These are phyloP conservation scores for Cylindrodendrum hubeiense DNA, from an alignment of 2,329 filamentous ascomycete species.

Conservation along the genomic window DNA sequence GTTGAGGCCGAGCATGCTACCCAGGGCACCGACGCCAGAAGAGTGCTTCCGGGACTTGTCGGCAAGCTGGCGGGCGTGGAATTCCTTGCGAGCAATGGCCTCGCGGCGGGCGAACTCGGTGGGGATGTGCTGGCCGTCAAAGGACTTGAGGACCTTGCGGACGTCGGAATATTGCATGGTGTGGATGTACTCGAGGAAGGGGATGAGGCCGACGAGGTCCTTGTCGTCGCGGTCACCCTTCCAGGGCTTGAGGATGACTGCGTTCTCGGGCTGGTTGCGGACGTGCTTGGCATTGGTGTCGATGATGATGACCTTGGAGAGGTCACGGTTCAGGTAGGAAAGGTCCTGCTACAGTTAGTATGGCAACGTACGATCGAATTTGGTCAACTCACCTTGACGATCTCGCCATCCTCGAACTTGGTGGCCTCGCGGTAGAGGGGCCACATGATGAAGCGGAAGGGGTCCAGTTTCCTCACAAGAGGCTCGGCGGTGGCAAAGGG, in stretches of 20 bases:
- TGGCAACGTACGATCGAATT: not conserved
- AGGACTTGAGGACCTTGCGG: constrained; percentile 86
- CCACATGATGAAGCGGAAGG: constrained; percentile 95
- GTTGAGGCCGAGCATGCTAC: constrained; percentile 83
- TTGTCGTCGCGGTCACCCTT: constrained; percentile 85
- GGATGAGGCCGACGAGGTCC: constrained; percentile 88
- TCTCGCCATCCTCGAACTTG: constrained; percentile 94
- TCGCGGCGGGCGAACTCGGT: constrained; percentile 91
- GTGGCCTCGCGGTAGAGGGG: constrained; percentile 97
- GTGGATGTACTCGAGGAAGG: constrained; percentile 96
- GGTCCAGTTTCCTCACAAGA: constrained; percentile 92
- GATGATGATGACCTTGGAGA: constrained; percentile 94
- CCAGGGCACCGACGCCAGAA: constrained; percentile 76
- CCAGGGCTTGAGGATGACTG: constrained; percentile 93
- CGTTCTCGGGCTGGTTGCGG: constrained; percentile 94
- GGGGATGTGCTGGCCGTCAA: constrained; percentile 90
- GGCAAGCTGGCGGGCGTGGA: constrained; percentile 80
- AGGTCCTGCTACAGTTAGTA: constrained; percentile 75
- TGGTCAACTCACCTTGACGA: constrained; percentile 83
- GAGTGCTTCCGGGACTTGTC: constrained; percentile 71
- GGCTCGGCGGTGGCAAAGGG: constrained; percentile 88
- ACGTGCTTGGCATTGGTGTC: constrained; percentile 88
- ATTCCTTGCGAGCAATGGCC: constrained; percentile 85
- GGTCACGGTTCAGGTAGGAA: constrained; percentile 95
- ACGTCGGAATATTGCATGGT: constrained; percentile 94